Evolutionary conservation across 148 eudicot species (phyloP).

Genomic region (Spergularia marina): DNA sequence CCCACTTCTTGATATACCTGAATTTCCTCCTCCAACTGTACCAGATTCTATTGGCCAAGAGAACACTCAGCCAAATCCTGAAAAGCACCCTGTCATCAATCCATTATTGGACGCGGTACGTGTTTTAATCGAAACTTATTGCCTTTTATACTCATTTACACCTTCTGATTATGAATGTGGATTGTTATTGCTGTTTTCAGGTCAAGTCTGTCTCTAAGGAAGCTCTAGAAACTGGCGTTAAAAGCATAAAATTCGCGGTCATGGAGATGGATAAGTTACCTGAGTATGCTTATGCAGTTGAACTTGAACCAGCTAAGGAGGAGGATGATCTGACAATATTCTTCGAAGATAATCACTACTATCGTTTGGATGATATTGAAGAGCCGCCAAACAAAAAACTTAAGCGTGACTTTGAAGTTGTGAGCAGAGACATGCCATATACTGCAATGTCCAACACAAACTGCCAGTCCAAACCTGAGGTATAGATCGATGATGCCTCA

Average conservation of each 20-base stretch:
- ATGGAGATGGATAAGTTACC: constrained; percentile 24
- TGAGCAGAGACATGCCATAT: constrained; percentile 1
- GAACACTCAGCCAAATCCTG: not conserved
- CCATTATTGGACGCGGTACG: constrained; percentile 21
- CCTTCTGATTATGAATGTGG: not conserved
- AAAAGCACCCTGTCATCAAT: constrained; percentile 20
- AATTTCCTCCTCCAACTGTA: not conserved
- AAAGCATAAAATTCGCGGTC: constrained; percentile 28
- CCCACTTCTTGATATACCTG: not conserved
- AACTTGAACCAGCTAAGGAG: not conserved
- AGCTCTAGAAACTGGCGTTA: constrained; percentile 25
- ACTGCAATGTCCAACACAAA: not conserved
- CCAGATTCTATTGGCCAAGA: not conserved
- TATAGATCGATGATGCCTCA: not conserved
- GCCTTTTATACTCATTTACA: not conserved
- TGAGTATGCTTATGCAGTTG: constrained; percentile 8
- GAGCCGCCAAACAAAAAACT: constrained; percentile 3
- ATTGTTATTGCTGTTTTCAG: constrained; percentile 25
- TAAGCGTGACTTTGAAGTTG: constrained; percentile 13
- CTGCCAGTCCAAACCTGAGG: constrained; percentile 16
- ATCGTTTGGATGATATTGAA: not conserved
- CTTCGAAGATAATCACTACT: not conserved
- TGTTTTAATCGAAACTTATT: not conserved
- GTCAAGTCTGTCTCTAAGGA: constrained; percentile 29
- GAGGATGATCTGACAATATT: constrained; percentile 3